Conservation (phyloP, 148 eudicot species). For the Bassia scoparia region DNA sequence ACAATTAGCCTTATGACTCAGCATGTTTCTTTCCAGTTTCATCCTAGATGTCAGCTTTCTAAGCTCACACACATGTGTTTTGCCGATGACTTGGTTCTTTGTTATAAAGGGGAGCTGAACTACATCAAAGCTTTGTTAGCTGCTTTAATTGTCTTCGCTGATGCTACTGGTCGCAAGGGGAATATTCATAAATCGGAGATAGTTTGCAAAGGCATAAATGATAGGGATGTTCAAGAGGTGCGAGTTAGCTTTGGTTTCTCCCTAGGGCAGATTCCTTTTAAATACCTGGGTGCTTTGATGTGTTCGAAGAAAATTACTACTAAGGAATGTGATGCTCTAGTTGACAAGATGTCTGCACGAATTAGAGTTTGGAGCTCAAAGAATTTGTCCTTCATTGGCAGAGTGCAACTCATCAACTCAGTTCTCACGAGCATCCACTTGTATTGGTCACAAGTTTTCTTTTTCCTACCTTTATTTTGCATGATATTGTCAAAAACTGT, state of each 20-base stretch:
- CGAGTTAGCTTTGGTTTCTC: background rate
- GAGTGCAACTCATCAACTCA: background rate
- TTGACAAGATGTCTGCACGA: background rate
- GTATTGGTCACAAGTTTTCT: no score
- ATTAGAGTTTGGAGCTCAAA: background rate
- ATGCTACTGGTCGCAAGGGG: background rate
- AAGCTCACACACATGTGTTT: background rate
- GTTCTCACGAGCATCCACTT: background rate
- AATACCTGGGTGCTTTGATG: background rate
- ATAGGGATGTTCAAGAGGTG: background rate
- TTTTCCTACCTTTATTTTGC: background rate
- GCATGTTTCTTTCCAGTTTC: background rate
- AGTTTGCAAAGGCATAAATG: background rate
- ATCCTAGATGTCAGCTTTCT: background rate
- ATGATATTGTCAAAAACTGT: background rate
- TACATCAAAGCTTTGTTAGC: background rate
- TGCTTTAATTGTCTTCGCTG: background rate
- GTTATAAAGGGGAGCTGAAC: background rate
- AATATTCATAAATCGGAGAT: background rate
- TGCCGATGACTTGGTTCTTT: background rate
- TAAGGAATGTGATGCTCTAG: background rate
- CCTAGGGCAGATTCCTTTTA: background rate
- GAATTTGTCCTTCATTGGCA: background rate
- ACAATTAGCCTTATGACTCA: background rate
- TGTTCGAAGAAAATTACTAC: background rate